Base-by-base conservation (phyloP, 352 stramenopile species). In the Pythium brachiatum region DNA sequence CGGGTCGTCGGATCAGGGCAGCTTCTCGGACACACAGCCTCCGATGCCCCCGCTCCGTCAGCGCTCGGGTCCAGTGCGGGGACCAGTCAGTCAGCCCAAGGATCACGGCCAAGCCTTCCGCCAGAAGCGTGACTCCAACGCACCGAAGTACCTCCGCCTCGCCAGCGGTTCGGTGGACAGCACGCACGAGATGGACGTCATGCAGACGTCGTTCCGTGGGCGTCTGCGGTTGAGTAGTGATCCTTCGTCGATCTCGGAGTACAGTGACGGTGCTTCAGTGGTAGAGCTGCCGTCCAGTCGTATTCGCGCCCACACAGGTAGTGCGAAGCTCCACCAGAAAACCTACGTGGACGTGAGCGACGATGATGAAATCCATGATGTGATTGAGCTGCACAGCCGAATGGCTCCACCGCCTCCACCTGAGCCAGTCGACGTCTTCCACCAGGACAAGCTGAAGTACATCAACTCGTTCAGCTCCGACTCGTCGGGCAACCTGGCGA, bases 371-470 rank as follows among this genome's bases (percentile, higher is more conserved):
- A 51, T 57, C 31, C 64, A 60, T 16, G 65, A 44, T 18, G 66
- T 76, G 44, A 72, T 86, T 31, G 75, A 88, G 46, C 64, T 86
- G 31, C 64, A 62, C 12, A 57, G 62, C 7, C 29, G 31, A 20
- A 69, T 65, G 23, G 55, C 69, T 15, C 63, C 72, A 21, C 68
- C 73, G 34, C 43, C 44, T 8, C 68, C 63, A 15, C 29, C 53
- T 9, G 62, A 57, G 7, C 60, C 60, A 15, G 73, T 74, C 12
- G 64, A 77, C 21, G 63, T 76, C 11, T 78, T 85, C 39, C 74
- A 84, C 43, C 56, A 81, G 12, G 78, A 89, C 61, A 78, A 76
- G 15, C 72, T 86, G 25, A 87, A 87, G 70, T 89, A 89, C 62
- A 82, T 84, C 54, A 86, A 81, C 68, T 77, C 74, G 1, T 83